Conservation (phyloP, 2,329 filamentous ascomycete genomes). For the Fragosphaeria purpurea region DNA sequence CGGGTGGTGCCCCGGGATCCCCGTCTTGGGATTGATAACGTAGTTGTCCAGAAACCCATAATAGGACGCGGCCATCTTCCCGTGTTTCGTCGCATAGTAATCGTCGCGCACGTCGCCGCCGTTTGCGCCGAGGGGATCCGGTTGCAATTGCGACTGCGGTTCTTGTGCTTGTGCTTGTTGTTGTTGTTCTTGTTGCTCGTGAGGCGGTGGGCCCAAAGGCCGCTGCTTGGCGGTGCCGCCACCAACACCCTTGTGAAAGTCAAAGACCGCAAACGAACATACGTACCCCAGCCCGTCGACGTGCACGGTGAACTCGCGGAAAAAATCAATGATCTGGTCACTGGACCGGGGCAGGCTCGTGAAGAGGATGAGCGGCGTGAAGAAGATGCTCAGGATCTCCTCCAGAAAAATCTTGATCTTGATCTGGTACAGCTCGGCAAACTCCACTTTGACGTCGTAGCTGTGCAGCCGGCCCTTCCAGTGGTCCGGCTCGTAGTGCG, state of each 20-base stretch:
- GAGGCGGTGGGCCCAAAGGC: too few species aligned
- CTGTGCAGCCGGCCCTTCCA: constrained; percentile 90
- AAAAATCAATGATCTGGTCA: constrained; percentile 93
- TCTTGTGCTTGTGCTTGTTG: constrained; percentile 2
- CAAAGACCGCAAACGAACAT: constrained; percentile 94
- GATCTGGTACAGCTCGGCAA: constrained; percentile 81
- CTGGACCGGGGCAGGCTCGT: constrained; percentile 79
- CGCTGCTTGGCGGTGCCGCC: neutral
- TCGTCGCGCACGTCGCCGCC: constrained; percentile 68
- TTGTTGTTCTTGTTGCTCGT: too few species aligned
- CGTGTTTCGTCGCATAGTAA: constrained; percentile 90
- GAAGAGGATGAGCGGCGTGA: constrained; percentile 82
- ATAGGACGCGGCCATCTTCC: constrained; percentile 97
- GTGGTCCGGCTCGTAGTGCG: constrained; percentile 79
- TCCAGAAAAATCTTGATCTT: constrained; percentile 87
- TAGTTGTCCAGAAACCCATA: constrained; percentile 95
- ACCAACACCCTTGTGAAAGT: constrained; percentile 74
- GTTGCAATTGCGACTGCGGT: constrained; percentile 25
- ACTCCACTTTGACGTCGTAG: constrained; percentile 85
- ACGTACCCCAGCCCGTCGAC: constrained; percentile 94
- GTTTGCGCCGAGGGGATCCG: constrained; percentile 21
- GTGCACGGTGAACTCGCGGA: constrained; percentile 93
- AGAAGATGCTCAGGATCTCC: constrained; percentile 83
- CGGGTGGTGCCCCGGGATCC: constrained; percentile 50
- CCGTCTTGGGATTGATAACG: constrained; percentile 60